phyloP scores from a whole-genome alignment of 2,329 filamentous ascomycete species.

The Hymenoscyphus albidus region DNA sequence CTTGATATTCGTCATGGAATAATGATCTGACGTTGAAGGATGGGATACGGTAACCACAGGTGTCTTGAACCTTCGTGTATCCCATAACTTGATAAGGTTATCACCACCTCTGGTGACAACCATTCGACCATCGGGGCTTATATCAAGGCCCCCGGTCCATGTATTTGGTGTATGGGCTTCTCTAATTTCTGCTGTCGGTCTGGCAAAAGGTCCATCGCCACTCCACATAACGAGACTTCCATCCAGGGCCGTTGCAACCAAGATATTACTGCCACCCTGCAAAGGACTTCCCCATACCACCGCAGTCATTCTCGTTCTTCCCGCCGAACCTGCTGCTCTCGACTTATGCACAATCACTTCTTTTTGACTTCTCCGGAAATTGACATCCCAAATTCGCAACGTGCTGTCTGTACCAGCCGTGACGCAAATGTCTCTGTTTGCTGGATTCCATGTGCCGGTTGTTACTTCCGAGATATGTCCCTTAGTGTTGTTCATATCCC shows the following conservation, averaged over 20 bases:
- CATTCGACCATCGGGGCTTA: constrained; percentile 86
- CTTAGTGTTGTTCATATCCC: constrained; percentile 97
- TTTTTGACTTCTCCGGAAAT: constrained; percentile 83
- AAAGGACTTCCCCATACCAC: constrained; percentile 77
- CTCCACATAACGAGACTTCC: constrained; percentile 89
- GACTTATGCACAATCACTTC: constrained; percentile 97
- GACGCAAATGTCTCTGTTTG: constrained; percentile 76
- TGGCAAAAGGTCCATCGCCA: constrained; percentile 79
- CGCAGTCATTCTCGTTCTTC: constrained; percentile 88
- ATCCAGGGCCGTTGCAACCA: constrained; percentile 81
- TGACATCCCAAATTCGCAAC: constrained; percentile 93
- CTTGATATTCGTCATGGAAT: constrained; percentile 78
- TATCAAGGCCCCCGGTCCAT: constrained; percentile 89
- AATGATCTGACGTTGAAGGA: constrained; percentile 77
- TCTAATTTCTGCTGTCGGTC: constrained; percentile 77
- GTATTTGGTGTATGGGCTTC: constrained; percentile 79
- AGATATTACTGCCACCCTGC: constrained; percentile 73
- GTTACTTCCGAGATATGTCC: constrained; percentile 92
- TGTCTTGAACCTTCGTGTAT: constrained; percentile 90
- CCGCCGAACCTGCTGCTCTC: constrained; percentile 78
- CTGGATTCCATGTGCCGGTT: constrained; percentile 86
- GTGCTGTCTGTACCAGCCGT: constrained; percentile 96
- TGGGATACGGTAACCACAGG: constrained; percentile 78
- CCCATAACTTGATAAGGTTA: constrained; percentile 92
- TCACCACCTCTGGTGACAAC: constrained; percentile 89